Percentiles rank a stretch among this genome's conserved stretches.
phyloP scores from a whole-genome alignment of 129 eudicot species.

The Flaveria ramosissima region DNA sequence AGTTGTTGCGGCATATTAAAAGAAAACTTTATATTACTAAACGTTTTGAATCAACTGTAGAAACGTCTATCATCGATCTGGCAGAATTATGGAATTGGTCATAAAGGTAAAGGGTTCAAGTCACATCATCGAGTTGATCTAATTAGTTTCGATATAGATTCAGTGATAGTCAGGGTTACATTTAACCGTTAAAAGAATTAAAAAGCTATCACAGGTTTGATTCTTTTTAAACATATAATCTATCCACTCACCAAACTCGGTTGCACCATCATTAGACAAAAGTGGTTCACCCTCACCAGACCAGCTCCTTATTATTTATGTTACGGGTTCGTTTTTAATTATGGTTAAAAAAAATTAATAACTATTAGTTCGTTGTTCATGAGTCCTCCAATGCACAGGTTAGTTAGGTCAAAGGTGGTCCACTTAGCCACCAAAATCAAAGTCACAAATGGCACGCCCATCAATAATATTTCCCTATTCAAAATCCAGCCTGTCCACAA shows the following conservation, averaged over 20 bases:
- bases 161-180: too few relatives aligned
- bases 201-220: too few relatives aligned
- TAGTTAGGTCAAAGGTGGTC: slow-evolving; percentile 29
- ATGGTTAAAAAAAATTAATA: not conserved
- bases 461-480: not conserved
- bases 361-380: not conserved
- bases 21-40: too few relatives aligned
- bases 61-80: too few relatives aligned
- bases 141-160: too few relatives aligned
- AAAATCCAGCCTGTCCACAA: slow-evolving; percentile 38
- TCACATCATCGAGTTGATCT: too few relatives aligned
- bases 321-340: not conserved
- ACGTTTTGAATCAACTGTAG: too few relatives aligned
- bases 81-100: too few relatives aligned
- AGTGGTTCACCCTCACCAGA: slow-evolving; percentile 25
- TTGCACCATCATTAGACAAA: not conserved
- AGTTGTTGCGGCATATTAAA: too few relatives aligned
- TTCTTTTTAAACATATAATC: slow-evolving; percentile 3
- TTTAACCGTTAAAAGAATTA: too few relatives aligned
- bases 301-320: not conserved
- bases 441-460: slow-evolving; percentile 34
- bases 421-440: slow-evolving; percentile 19
- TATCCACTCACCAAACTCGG: slow-evolving; percentile 32
- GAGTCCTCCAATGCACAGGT: slow-evolving; percentile 29
- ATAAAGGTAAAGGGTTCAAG: too few relatives aligned